A percentile compares a stretch with the other conserved stretches of the same genome.
Conservation (phyloP, 257 asterid species). For the Solanum clarkiae region DNA sequence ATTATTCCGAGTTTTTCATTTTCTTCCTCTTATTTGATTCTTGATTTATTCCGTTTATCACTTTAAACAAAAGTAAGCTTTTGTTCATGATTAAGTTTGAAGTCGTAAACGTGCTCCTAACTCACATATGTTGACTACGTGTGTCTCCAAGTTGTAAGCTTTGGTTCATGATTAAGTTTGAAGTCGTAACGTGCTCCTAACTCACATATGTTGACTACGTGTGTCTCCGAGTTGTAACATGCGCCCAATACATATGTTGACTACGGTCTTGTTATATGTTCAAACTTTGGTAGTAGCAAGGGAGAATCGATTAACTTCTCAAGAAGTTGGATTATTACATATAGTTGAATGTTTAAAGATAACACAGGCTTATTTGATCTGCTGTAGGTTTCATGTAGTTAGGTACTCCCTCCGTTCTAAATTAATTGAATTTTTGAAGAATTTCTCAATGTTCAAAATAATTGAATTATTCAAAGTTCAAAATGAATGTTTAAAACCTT, state of each 20-base stretch:
- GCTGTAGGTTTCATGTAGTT: background rate
- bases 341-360: background rate
- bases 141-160: background rate
- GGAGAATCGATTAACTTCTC: background rate
- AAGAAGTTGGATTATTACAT: background rate
- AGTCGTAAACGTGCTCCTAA: background rate
- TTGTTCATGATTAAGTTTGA: background rate
- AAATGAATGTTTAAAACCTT: too few species aligned
- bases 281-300: background rate
- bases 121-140: background rate
- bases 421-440: too few species aligned
- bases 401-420: background rate
- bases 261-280: background rate
- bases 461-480: too few species aligned
- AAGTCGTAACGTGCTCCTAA: background rate
- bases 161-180: background rate
- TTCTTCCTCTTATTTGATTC: background rate
- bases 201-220: background rate
- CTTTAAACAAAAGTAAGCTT: too few species aligned
- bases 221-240: background rate
- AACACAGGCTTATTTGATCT: background rate
- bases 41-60: background rate
- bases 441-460: too few species aligned
- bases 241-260: too few species aligned
- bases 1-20: background rate